These are phyloP conservation scores for Phlebiopsis flavidoalba DNA, from an alignment of 768 basidiomycete species.

Conservation along the genomic window DNA sequence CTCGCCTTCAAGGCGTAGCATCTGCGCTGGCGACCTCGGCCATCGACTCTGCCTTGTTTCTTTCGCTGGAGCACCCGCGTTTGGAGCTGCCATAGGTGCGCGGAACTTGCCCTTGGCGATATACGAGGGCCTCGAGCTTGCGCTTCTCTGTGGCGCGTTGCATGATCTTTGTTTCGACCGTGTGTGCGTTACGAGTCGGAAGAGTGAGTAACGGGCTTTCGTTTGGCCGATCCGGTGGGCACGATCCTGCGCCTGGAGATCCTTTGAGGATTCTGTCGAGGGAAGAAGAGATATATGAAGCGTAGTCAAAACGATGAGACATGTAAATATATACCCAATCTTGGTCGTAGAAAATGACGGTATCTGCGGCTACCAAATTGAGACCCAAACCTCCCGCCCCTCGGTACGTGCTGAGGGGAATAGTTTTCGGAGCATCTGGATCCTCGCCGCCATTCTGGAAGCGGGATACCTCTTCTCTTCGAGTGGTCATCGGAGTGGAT, in stretches of 20 bases:
- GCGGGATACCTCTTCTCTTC: conserved; percentile 77
- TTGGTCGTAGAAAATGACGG: conserved; percentile 91
- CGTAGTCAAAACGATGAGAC: neutral
- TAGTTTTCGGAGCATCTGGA: conserved; percentile 58
- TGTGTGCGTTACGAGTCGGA: conserved; percentile 85
- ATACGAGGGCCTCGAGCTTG: conserved; percentile 90
- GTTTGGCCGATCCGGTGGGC: conserved; percentile 97
- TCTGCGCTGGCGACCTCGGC: conserved; percentile 75
- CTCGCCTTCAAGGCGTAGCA: conserved; percentile 81
- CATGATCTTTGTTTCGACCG: conserved; percentile 90
- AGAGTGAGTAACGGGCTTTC: conserved; percentile 78
- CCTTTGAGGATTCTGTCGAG: conserved; percentile 85
- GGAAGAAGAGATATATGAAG: neutral
- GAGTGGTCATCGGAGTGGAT: conserved; percentile 68
- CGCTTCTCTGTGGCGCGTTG: conserved; percentile 82
- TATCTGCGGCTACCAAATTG: conserved; percentile 79
- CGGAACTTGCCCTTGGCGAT: conserved; percentile 91
- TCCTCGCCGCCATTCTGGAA: conserved; percentile 74
- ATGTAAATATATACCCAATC: conserved; percentile 66
- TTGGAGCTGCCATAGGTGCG: conserved; percentile 39
- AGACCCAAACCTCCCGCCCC: conserved; percentile 74
- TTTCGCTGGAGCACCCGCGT: neutral
- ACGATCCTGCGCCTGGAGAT: conserved; percentile 91
- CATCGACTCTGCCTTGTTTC: conserved; percentile 56
- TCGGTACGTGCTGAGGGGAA: conserved; percentile 77